Percentiles rank a stretch among this genome's conserved stretches.
phyloP scores from a whole-genome alignment of 2,329 filamentous ascomycete species.

The Xylaria sp. region DNA sequence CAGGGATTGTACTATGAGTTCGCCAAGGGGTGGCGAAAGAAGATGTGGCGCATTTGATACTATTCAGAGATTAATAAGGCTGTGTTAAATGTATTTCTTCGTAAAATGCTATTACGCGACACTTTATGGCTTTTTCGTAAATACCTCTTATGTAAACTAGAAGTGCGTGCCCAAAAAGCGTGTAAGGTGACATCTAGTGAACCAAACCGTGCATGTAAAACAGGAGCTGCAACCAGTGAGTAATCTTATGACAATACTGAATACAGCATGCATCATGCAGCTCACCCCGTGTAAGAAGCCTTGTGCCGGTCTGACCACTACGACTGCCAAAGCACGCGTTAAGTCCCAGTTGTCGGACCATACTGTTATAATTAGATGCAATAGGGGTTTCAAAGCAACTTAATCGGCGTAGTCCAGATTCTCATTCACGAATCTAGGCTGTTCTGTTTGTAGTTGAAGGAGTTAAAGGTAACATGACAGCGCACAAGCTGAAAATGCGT shows the following conservation, averaged over 20 bases:
- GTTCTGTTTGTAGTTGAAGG: not conserved
- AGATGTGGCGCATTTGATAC: conserved; percentile 1
- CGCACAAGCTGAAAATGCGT: not conserved
- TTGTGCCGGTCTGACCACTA: not conserved
- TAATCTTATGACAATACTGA: not conserved
- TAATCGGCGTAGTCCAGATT: not conserved
- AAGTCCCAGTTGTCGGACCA: not conserved
- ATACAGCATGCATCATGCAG: not conserved
- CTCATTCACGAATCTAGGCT: not conserved
- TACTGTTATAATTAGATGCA: not conserved
- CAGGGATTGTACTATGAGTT: not conserved
- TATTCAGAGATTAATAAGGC: conserved; percentile 1
- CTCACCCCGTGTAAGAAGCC: not conserved
- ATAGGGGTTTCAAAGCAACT: not conserved
- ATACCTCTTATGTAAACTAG: not conserved
- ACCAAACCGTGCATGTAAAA: not conserved
- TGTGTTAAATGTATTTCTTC: not conserved
- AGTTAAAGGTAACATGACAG: not conserved
- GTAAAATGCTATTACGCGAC: not conserved
- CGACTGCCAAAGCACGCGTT: not conserved
- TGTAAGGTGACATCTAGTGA: too few species aligned
- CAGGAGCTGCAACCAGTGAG: not conserved
- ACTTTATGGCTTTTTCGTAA: not conserved
- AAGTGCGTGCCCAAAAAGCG: not conserved
- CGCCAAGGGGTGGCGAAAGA: not conserved